A percentile compares a stretch with the other conserved stretches of the same genome.
Conservation (phyloP, 805 yeast species). For the Babjeviella inositovora region DNA sequence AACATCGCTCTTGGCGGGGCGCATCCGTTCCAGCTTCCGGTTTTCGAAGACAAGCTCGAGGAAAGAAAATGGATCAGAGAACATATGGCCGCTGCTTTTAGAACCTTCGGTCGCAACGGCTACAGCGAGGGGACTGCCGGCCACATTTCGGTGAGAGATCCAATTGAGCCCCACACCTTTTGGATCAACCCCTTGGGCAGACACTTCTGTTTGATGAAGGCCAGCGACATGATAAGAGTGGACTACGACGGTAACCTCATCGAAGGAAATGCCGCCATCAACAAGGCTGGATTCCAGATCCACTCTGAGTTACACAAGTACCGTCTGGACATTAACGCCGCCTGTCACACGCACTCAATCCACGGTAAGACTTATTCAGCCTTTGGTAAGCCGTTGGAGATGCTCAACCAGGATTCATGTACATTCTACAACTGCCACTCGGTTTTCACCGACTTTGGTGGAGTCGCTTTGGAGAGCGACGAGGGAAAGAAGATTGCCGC, state of each 20-base stretch:
- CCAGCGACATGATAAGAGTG: slow-evolving; percentile 40
- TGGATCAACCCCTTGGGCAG: slow-evolving; percentile 86
- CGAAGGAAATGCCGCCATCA: slow-evolving; percentile 44
- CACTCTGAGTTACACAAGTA: slow-evolving; percentile 55
- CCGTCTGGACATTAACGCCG: slow-evolving; percentile 57
- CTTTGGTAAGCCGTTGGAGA: slow-evolving; percentile 53
- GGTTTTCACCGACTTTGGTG: slow-evolving; percentile 60
- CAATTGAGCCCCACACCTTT: slow-evolving; percentile 63
- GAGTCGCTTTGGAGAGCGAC: slow-evolving; percentile 53
- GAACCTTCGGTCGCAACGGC: slow-evolving; percentile 68
- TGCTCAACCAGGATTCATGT: slow-evolving; percentile 72
- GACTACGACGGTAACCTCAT: slow-evolving; percentile 48
- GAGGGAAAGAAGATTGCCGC: slow-evolving; percentile 50
- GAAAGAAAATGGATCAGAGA: slow-evolving; percentile 41
- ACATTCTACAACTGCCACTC: slow-evolving; percentile 47
- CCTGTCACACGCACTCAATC: slow-evolving; percentile 55
- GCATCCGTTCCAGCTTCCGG: slow-evolving; percentile 34
- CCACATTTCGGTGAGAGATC: slow-evolving; percentile 76
- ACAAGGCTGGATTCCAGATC: slow-evolving; percentile 57
- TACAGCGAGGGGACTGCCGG: slow-evolving; percentile 73
- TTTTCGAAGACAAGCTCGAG: slow-evolving; percentile 26
- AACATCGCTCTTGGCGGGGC: slow-evolving; percentile 39
- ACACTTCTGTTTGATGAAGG: slow-evolving; percentile 49
- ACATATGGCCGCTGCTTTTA: slow-evolving; percentile 78
- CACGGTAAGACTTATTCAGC: slow-evolving; percentile 52